Conservation (phyloP, 805 yeast species). For the Yarrowia hollandica region DNA sequence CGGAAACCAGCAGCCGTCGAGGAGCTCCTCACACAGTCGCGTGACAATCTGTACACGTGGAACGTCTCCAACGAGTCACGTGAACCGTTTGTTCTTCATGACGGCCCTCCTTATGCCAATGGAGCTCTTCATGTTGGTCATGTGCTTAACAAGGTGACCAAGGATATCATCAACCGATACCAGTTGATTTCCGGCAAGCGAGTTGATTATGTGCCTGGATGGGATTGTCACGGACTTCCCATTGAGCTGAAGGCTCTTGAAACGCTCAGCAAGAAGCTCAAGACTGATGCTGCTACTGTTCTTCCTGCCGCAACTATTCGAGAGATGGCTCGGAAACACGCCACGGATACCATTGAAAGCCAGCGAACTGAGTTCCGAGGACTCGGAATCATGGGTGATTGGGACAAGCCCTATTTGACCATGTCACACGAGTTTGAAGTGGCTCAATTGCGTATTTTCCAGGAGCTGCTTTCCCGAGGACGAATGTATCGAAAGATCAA, state of each 20-base stretch:
- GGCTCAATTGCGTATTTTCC: slow-evolving; percentile 71
- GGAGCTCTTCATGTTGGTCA: slow-evolving; percentile 93
- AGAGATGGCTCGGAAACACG: slow-evolving; percentile 65
- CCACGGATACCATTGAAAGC: slow-evolving; percentile 58
- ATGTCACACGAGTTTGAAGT: slow-evolving; percentile 69
- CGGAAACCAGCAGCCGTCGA: background rate
- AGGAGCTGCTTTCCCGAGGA: slow-evolving; percentile 60
- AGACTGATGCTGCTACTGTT: slow-evolving; percentile 43
- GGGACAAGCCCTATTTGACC: slow-evolving; percentile 71
- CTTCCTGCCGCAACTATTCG: slow-evolving; percentile 58
- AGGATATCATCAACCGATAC: slow-evolving; percentile 78
- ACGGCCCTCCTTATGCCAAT: slow-evolving; percentile 98
- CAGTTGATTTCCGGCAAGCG: slow-evolving; percentile 62
- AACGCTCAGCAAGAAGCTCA: slow-evolving; percentile 46
- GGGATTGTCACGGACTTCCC: slow-evolving; percentile 99
- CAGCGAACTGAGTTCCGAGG: slow-evolving; percentile 66
- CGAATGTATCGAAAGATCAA: slow-evolving; percentile 80
- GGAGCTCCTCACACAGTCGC: slow-evolving; percentile 3
- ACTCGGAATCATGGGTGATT: slow-evolving; percentile 83
- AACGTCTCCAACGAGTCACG: slow-evolving; percentile 41
- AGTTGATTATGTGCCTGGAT: slow-evolving; percentile 82
- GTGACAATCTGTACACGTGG: slow-evolving; percentile 58
- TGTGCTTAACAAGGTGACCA: slow-evolving; percentile 82
- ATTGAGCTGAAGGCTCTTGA: slow-evolving; percentile 82
- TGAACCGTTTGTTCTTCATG: slow-evolving; percentile 68